These are phyloP conservation scores for Arctostaphylos glauca DNA, from an alignment of 148 eudicot species.

Conservation along the genomic window DNA sequence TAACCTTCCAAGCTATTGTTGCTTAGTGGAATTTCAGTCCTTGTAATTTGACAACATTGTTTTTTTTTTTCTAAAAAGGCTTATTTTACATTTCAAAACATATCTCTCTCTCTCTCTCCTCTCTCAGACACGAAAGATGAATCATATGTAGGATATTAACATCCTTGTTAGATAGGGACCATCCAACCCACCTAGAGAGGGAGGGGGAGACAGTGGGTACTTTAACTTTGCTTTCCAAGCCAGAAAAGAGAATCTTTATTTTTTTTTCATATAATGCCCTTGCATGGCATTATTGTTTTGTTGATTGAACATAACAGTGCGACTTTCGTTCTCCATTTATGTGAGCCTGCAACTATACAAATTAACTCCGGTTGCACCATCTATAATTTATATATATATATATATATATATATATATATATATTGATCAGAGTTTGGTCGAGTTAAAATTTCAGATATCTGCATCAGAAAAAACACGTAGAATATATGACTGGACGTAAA, in stretches of 20 bases:
- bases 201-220: slow-evolving; percentile 7
- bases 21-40: slow-evolving; percentile 19
- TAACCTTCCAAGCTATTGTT: background rate
- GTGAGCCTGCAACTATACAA: background rate
- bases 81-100: slow-evolving; percentile 1
- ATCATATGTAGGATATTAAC: background rate
- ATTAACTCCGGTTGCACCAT: background rate
- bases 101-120: background rate
- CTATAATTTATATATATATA: too few relatives aligned
- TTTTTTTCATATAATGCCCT: background rate
- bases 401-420: too few relatives aligned
- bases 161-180: slow-evolving; percentile 4
- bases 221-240: slow-evolving; percentile 11
- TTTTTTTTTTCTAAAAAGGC: background rate
- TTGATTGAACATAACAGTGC: background rate
- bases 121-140: background rate
- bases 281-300: slow-evolving; percentile 17
- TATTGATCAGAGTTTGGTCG: too few relatives aligned
- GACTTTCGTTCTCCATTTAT: background rate
- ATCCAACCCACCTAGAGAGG: background rate
- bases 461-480: background rate
- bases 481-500: background rate
- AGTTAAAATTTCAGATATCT: background rate
- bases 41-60: slow-evolving; percentile 1
- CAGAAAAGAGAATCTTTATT: slow-evolving; percentile 19